These are phyloP conservation scores for Paspalum notatum DNA, from an alignment of 176 grass and related monocot genomes.

Conservation along the genomic window DNA sequence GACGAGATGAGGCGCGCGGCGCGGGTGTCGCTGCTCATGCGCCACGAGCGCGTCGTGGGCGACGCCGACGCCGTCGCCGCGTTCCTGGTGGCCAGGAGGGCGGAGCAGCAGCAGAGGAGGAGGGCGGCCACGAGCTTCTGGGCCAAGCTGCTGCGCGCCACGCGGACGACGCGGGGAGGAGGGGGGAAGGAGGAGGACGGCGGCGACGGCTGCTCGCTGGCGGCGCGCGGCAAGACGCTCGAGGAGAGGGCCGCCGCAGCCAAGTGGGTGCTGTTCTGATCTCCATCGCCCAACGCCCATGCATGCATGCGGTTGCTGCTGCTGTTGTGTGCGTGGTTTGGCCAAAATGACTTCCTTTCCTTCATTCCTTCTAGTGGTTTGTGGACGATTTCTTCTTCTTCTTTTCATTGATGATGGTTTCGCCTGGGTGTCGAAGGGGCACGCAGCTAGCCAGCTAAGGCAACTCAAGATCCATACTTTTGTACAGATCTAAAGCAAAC, in stretches of 20 bases:
- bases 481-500: slow-evolving; percentile 36
- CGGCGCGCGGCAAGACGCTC: slow-evolving; percentile 51
- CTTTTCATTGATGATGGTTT: background rate
- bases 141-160: slow-evolving; percentile 65
- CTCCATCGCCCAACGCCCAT: too few species aligned
- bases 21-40: slow-evolving; percentile 60
- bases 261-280: slow-evolving; percentile 68
- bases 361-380: slow-evolving; percentile 20
- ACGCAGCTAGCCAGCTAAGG: background rate
- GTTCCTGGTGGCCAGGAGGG: slow-evolving; percentile 35
- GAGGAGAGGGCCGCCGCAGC: slow-evolving; percentile 50
- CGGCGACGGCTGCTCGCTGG: slow-evolving; percentile 46
- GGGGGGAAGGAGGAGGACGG: slow-evolving; percentile 38
- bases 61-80: slow-evolving; percentile 43
- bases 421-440: background rate
- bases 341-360: too few species aligned
- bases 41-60: slow-evolving; percentile 40
- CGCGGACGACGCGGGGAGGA: slow-evolving; percentile 38
- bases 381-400: background rate
- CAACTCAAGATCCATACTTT: background rate
- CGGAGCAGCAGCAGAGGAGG: slow-evolving; percentile 33
- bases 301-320: background rate
- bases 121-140: slow-evolving; percentile 58
- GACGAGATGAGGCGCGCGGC: slow-evolving; percentile 35
- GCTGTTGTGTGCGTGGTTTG: slow-evolving; percentile 11